Conservation (phyloP, 768 basidiomycete species). For the Boletus pseudo-olivaceus region DNA sequence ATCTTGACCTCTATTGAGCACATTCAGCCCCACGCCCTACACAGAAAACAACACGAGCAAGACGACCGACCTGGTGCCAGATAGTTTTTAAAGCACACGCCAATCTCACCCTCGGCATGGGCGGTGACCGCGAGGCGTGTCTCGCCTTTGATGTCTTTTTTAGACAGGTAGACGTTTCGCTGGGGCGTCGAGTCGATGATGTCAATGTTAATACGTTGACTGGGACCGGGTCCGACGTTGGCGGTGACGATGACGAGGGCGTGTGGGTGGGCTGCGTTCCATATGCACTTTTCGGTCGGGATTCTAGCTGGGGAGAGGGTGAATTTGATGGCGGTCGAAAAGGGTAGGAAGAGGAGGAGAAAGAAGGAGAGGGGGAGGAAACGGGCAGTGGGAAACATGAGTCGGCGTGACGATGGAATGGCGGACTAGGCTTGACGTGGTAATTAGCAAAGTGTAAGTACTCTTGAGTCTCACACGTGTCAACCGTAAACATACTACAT, state of each 20-base stretch:
- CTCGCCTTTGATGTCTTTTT: conserved; percentile 84
- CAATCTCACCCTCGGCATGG: conserved; percentile 90
- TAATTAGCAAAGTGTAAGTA: conserved; percentile 5
- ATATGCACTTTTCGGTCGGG: conserved; percentile 84
- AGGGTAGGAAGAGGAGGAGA: conserved; percentile 28
- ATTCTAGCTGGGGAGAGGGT: conserved; percentile 64
- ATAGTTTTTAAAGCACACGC: conserved; percentile 89
- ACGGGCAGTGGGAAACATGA: conserved; percentile 2
- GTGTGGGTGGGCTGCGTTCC: conserved; percentile 87
- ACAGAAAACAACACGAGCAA: neutral
- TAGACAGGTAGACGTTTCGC: conserved; percentile 87
- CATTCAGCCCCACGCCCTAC: neutral
- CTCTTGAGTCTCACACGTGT: neutral
- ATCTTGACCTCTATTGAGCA: conserved; percentile 39
- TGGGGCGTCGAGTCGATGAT: conserved; percentile 85
- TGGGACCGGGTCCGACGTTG: conserved; percentile 71
- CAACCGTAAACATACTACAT: neutral
- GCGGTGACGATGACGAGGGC: conserved; percentile 95
- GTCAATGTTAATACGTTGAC: conserved; percentile 89
- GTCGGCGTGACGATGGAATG: neutral
- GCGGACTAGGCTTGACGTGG: neutral
- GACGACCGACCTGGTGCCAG: conserved; percentile 56
- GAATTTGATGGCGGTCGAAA: conserved; percentile 77
- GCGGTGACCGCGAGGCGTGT: conserved; percentile 91
- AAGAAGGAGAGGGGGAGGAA: neutral